phyloP scores from a whole-genome alignment of 805 yeast genomes.

The Cyberlindnera samutprakarnensis region DNA sequence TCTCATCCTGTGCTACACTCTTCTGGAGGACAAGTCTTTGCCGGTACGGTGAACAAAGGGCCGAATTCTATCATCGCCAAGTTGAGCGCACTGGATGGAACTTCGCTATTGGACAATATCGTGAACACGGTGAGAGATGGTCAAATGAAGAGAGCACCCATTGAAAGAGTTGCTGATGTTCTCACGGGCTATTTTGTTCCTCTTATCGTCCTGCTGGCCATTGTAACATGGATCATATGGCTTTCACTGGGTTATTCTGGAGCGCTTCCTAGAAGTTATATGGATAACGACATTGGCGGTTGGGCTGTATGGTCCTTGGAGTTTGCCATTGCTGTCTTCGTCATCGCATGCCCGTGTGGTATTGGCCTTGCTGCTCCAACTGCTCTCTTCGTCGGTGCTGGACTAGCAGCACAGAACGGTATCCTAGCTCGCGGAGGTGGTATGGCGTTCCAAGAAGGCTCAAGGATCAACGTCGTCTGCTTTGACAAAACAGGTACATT shows the following conservation, averaged over 20 bases:
- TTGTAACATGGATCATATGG: conserved; percentile 67
- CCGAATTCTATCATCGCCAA: conserved; percentile 44
- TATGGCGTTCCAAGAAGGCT: conserved; percentile 72
- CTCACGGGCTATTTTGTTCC: conserved; percentile 73
- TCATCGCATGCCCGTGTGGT: conserved; percentile 83
- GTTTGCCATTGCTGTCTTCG: conserved; percentile 73
- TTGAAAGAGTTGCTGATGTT: conserved; percentile 61
- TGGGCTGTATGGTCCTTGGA: conserved; percentile 75
- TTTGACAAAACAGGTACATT: conserved; percentile 78
- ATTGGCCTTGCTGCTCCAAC: conserved; percentile 83
- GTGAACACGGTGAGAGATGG: conserved; percentile 67
- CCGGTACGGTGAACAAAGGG: conserved; percentile 68
- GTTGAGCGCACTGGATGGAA: conserved; percentile 51
- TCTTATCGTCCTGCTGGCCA: conserved; percentile 49
- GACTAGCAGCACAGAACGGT: conserved; percentile 71
- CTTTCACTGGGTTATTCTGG: conserved; percentile 48
- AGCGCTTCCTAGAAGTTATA: conserved; percentile 42
- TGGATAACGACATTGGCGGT: conserved; percentile 63
- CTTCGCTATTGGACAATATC: conserved; percentile 62
- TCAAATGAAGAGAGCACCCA: conserved; percentile 64
- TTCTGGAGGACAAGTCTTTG: conserved; percentile 59
- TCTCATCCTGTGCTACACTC: conserved; percentile 49
- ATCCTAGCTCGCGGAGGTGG: conserved; percentile 78
- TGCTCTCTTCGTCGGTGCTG: conserved; percentile 72
- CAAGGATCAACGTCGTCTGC: conserved; percentile 53